Evolutionary conservation across 2,329 filamentous ascomycete genomes (phyloP).

Genomic region (Xylariaceae sp.): DNA sequence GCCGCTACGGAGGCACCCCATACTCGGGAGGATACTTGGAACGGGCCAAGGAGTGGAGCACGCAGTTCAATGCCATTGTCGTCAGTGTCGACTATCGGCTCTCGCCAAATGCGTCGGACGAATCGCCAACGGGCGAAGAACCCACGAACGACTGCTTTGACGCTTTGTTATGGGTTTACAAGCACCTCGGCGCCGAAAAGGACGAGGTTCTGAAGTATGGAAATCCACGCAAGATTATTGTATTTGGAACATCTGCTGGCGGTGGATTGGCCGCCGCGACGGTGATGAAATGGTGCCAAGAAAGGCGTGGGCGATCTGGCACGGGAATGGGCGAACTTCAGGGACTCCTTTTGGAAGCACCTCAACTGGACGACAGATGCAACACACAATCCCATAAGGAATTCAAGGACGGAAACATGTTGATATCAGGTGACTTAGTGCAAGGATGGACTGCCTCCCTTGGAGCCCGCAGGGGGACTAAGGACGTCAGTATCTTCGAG

Average conservation of each 20-base stretch:
- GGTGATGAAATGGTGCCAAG: conserved; percentile 18
- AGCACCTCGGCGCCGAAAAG: conserved; percentile 6
- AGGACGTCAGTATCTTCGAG: conserved; percentile 16
- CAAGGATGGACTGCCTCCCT: conserved; percentile 18
- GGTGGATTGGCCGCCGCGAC: conserved; percentile 17
- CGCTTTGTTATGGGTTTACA: conserved; percentile 18
- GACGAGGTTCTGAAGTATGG: conserved; percentile 12
- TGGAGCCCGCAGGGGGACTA: conserved; percentile 7
- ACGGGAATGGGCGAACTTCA: conserved; percentile 4
- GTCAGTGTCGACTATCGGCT: conserved; percentile 20
- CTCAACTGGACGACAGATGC: conserved; percentile 20
- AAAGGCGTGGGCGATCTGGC: conserved; percentile 3
- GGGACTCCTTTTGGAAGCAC: conserved; percentile 19
- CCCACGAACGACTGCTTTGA: conserved; percentile 21
- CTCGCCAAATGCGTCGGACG: conserved; percentile 16
- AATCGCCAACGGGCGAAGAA: conserved; percentile 15
- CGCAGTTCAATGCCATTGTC: conserved; percentile 13
- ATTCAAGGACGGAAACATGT: conserved; percentile 21
- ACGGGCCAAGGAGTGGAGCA: conserved; percentile 12
- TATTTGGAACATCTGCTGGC: conserved; percentile 18
- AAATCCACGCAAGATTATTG: conserved; percentile 10
- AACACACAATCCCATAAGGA: conserved; percentile 13
- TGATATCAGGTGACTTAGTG: conserved; percentile 12
- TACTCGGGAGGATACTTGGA: conserved; percentile 14
- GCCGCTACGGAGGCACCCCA: conserved; percentile 16